Evolutionary conservation across 192 early-diverging fungal species (phyloP).

Genomic region (Coemansia furcata): DNA sequence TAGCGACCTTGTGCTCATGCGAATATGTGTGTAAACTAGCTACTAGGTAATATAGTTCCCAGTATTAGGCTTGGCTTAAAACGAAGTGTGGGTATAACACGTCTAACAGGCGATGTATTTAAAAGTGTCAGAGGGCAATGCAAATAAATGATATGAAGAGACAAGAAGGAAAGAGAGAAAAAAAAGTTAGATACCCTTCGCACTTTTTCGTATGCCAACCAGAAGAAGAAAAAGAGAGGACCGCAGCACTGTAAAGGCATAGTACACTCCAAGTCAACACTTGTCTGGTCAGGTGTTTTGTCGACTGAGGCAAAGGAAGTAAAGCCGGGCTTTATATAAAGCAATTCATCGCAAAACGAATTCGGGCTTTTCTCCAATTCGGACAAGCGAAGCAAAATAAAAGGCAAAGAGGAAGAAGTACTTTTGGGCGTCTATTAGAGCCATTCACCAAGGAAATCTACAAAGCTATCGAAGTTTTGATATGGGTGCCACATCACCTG

Average conservation of each 20-base stretch:
- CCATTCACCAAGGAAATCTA: too few species aligned
- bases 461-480: too few species aligned
- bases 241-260: neutral
- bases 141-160: neutral
- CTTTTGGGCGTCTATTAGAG: neutral
- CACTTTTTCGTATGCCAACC: neutral
- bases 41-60: neutral
- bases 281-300: neutral
- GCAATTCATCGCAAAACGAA: neutral
- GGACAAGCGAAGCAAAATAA: neutral
- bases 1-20: conserved; percentile 12
- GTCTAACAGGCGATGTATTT: neutral
- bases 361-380: neutral
- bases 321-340: conserved; percentile 1
- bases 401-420: neutral
- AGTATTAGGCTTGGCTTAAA: neutral
- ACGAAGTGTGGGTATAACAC: neutral
- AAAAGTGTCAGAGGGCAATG: neutral
- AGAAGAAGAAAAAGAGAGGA: neutral
- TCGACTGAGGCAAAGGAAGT: neutral
- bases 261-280: neutral
- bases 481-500: too few species aligned
- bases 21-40: neutral
- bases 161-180: neutral
- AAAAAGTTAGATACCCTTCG: neutral